phyloP scores from a whole-genome alignment of 345 rosid species.

The Eucalyptus marginata region DNA sequence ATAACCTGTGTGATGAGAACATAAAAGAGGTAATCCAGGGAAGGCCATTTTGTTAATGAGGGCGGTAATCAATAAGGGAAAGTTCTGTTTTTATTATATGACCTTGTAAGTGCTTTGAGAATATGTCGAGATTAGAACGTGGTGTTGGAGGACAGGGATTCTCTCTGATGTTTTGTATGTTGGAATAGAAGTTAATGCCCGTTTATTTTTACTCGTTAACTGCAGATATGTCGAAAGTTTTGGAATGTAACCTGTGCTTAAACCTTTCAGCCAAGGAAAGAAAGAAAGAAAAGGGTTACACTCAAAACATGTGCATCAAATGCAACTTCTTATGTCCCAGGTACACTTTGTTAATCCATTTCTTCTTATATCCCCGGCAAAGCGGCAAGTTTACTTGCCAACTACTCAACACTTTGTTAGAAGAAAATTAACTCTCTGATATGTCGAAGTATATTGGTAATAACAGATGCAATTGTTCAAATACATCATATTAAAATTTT shows the following conservation, averaged over 20 bases:
- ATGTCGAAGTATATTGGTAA: not conserved
- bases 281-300: not conserved
- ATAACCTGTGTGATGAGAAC: not conserved
- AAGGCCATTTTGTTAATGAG: not conserved
- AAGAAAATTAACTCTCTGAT: not conserved
- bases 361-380: not conserved
- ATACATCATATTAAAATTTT: not conserved
- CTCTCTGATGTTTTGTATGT: not conserved
- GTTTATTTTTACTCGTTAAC: not conserved
- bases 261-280: not conserved
- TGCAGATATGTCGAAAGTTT: not conserved
- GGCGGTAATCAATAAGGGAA: not conserved
- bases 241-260: not conserved
- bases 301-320: not conserved
- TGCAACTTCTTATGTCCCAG: not conserved
- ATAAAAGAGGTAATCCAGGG: not conserved
- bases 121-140: not conserved
- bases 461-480: not conserved
- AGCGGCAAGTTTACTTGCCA: not conserved
- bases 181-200: not conserved
- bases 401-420: not conserved
- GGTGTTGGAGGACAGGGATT: not conserved
- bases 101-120: not conserved
- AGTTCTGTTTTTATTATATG: not conserved
- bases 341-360: not conserved